These are phyloP conservation scores for Paecilomyces fulvus DNA, from an alignment of 2,329 filamentous ascomycete genomes.

Conservation along the genomic window DNA sequence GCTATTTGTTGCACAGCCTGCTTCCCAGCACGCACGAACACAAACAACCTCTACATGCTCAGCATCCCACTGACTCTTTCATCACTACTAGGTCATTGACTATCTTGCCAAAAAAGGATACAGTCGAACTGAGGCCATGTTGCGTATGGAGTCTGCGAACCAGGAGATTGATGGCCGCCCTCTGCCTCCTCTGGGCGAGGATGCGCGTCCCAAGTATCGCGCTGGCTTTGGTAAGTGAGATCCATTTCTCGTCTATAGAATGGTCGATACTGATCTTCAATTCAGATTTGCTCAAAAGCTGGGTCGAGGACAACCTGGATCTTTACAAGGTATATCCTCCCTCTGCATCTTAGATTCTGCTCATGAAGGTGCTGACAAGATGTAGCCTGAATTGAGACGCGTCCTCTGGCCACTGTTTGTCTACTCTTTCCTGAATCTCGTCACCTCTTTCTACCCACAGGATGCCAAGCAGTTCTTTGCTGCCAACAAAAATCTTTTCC, in stretches of 20 bases:
- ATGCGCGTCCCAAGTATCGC: constrained; percentile 69
- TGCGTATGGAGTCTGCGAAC: constrained; percentile 80
- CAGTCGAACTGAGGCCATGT: constrained; percentile 81
- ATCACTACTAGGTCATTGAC: constrained; percentile 62
- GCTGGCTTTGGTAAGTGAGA: constrained; percentile 53
- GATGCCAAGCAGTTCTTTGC: constrained; percentile 69
- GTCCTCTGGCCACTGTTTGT: constrained; percentile 91
- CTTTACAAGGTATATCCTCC: constrained; percentile 66
- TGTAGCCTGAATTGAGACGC: constrained; percentile 73
- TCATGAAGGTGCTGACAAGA: background rate
- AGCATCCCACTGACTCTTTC: background rate
- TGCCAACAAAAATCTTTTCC: constrained; percentile 60
- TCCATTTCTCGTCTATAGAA: constrained; percentile 3
- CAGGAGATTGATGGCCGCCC: constrained; percentile 74
- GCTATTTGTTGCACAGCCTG: constrained; percentile 3
- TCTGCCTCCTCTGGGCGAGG: constrained; percentile 56
- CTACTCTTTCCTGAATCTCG: constrained; percentile 78
- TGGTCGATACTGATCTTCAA: constrained; percentile 7
- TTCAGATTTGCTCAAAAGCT: constrained; percentile 60
- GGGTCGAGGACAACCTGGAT: constrained; percentile 87
- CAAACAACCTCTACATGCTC: background rate
- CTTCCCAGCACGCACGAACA: background rate
- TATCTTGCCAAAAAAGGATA: constrained; percentile 96
- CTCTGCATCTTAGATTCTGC: background rate
- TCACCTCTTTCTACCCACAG: constrained; percentile 60